Evolutionary conservation across 768 basidiomycete species (phyloP).

Genomic region (Lepiota brunneoincarnata): DNA sequence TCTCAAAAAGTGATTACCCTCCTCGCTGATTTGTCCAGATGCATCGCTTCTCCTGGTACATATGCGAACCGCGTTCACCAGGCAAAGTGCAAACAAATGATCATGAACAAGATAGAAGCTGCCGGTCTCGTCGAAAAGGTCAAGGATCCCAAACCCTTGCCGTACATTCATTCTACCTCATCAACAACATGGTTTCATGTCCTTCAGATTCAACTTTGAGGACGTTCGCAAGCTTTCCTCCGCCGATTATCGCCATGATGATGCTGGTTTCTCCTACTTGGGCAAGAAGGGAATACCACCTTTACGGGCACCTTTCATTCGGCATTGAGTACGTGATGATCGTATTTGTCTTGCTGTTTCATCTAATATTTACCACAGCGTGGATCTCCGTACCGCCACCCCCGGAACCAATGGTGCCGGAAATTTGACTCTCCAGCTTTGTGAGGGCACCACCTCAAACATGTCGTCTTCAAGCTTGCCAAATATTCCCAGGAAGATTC

Average conservation of each 20-base stretch:
- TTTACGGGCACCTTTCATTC: conserved; percentile 89
- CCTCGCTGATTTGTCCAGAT: conserved; percentile 40
- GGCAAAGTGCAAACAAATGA: conserved; percentile 99
- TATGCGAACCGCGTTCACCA: conserved; percentile 99
- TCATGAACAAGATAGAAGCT: conserved; percentile 99
- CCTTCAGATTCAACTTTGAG: conserved; percentile 84
- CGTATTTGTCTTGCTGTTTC: conserved; percentile 11
- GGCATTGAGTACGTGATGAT: conserved; percentile 80
- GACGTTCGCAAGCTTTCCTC: conserved; percentile 90
- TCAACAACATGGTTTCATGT: background rate
- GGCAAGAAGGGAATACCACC: conserved; percentile 83
- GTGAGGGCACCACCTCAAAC: conserved; percentile 88
- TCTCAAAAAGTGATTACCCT: conserved; percentile 79
- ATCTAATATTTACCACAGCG: conserved; percentile 47
- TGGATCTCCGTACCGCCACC: conserved; percentile 92
- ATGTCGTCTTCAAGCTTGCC: conserved; percentile 87
- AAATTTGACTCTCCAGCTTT: conserved; percentile 69
- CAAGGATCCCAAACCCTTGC: conserved; percentile 66
- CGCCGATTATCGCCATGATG: conserved; percentile 94
- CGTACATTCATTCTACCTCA: conserved; percentile 23
- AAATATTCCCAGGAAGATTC: conserved; percentile 99
- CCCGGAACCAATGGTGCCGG: conserved; percentile 94
- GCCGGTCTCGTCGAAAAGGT: conserved; percentile 95
- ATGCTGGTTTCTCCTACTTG: conserved; percentile 94
- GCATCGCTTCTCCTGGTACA: conserved; percentile 98